Evolutionary conservation across 306 rosid species (phyloP).

Genomic region (Prunus fruticosa): DNA sequence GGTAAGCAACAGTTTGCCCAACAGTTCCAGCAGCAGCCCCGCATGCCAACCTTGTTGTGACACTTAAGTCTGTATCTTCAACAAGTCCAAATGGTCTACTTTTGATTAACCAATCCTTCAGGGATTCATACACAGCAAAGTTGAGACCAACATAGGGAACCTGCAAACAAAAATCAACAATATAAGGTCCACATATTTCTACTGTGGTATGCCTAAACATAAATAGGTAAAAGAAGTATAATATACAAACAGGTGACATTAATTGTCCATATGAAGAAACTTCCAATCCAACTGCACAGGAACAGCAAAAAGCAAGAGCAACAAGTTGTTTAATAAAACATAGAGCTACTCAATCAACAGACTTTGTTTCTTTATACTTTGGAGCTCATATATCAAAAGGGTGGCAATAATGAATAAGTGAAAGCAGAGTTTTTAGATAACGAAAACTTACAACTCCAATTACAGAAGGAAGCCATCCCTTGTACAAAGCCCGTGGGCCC

Average conservation of each 20-base stretch:
- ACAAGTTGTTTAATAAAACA: not conserved
- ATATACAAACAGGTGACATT: not conserved
- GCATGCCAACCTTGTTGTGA: constrained; percentile 86
- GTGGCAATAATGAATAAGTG: not conserved
- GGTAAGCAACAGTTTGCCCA: constrained; percentile 98
- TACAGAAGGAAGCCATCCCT: constrained; percentile 99
- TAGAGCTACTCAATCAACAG: not conserved
- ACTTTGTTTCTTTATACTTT: not conserved
- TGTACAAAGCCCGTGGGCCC: constrained; percentile 95
- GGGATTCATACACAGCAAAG: constrained; percentile 94
- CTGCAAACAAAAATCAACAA: constrained; percentile 38
- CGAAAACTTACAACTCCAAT: constrained; percentile 91
- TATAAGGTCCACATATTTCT: constrained; percentile 14
- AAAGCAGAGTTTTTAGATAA: not conserved
- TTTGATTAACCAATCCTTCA: constrained; percentile 82
- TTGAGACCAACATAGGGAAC: constrained; percentile 97
- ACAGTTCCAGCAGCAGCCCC: constrained; percentile 98
- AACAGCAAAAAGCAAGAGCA: not conserved
- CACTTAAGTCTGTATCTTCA: constrained; percentile 76
- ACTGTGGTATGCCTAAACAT: not conserved
- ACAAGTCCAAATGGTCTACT: constrained; percentile 66
- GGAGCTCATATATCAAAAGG: not conserved
- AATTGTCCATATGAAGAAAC: not conserved
- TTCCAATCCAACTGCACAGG: not conserved
- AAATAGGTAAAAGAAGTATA: not conserved